Base-by-base conservation (phyloP, 768 basidiomycete species). In the Austroboletus eburneus region DNA sequence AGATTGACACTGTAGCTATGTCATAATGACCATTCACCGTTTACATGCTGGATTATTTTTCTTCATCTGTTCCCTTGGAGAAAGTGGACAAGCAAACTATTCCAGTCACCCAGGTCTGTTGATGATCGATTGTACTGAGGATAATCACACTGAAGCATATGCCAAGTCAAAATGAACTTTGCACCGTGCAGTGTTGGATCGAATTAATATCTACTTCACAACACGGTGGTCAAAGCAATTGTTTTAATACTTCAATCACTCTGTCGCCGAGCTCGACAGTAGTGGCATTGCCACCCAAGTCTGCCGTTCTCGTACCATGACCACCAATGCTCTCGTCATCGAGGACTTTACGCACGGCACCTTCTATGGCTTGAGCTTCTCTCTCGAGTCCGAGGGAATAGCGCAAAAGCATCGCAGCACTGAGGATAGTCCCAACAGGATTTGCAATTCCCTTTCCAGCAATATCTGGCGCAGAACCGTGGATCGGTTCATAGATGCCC, bases 401-500 rank as follows among this genome's bases (percentile, higher is more conserved):
- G 36, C 94, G 82, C 42, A 96, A 75, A 50, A 96, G 83, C 83
- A 96, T 81, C 13, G 93, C 93, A 16, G 87, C 87, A 43, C 91
- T 93, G 48, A 96, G 85, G 64, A 96, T 95, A 14, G 93, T 94
- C 43, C 93, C 93, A 58, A 96, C 81, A 29, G 93, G 93, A 64
- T 96, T 96, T 55, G 93, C 93, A 57, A 94, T 91, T 16, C 88
- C 87, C 65, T 88, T 74, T 2, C 91, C 91, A n/a, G 93, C 90
- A 51, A 96, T 96, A 61, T 95, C 93, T 42, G 93, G 93, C 1
- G 93, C 93, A 35, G 91, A 91, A 42, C 91, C 91, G 61, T 95
- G 92, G 54, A 96, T 96, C 41, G 96, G 96, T 70, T 99, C 96
- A 73, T 99, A 99, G 35, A 99, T 72, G 34, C 96, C 96, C 16